Evolutionary conservation across 2,329 filamentous ascomycete genomes (phyloP), one percentile per base, ranked within the genome.

Genomic region (Cercospora janseana): DNA sequence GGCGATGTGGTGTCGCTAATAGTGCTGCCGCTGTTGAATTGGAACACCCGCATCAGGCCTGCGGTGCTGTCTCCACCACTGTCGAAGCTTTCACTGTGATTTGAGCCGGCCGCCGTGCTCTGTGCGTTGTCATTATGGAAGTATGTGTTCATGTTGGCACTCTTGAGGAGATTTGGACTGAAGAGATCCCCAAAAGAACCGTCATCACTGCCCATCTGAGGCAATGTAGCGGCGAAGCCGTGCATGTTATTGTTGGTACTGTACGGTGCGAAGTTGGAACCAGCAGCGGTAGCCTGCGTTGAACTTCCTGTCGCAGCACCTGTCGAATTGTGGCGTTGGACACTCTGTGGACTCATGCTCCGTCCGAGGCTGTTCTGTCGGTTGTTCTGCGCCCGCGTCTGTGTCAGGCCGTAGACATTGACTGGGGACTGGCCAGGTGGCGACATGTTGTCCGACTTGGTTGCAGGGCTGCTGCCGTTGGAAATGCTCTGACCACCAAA

Each of bases 181-280:
- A 86, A 86, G 6, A 84, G 68, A 56, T 79, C 81, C 50, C 76
- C 72, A 47, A 83, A 69, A 18, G 79, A 57, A 56, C 12, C 49
- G 29, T 55, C 46, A 26, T 26, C 44, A 47, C 54, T 48, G 47
- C 43, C 57, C 64, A 67, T 70, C 60, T 60, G 70, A 53, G 61
- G 66, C 5, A 62, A 63, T 50, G 64, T 69, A 57, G 56, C 59
- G 42, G 63, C 62, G 40, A 66, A 66, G 9, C 62, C 63, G 37
- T 66, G 63, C 63, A 67, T 65, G 46, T 66, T 66, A 53, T 65
- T 60, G 46, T 58, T 58, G 24, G 58, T 66, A 50, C 63, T 66
- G 54, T 65, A 66, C n/a, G 61, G 41, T 4, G 60, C 59, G 20
- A 63, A 64, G 2, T 51, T 31, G 16, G 55, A 44, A 35, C 60